Base-by-base conservation (phyloP, 1,284 basidiomycete species). In the Ceratobasidium papillatum region DNA sequence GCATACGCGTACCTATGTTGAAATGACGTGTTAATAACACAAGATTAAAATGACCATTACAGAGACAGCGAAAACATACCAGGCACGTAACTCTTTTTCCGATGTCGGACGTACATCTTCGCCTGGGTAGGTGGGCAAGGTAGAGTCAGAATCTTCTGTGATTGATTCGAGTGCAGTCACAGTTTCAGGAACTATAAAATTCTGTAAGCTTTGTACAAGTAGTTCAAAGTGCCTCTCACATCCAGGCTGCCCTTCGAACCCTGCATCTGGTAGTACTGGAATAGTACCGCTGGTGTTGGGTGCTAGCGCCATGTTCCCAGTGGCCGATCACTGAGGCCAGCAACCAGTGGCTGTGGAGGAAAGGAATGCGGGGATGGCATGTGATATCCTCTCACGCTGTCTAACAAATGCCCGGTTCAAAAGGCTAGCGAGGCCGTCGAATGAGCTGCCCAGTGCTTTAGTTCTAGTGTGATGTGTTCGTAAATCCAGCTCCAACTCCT, bases 101-200 rank as follows among this genome's bases (percentile, higher is more conserved):
- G 66, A 69, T 2, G 66, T 69, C 22, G 66, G 66, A 17, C 66
- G 66, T 30, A 52, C 58, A 45, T 69, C 66, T 22, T 69, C 66
- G 12, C 54, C 66, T 9, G 66, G 52, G 25, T 69, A 69, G 19
- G 66, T n/a, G 17, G 66, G 66, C 27, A 36, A 5, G 2, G 25
- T 47, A 27, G 52, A 38, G 27, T 32, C 38, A 32, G 11, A 43
- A 34, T 14, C 32, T 43, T n/a, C 32, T 36, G 36, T 58, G 38
- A 22, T 11, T 14, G 34, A 43, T 25, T 61, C 27, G 9, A 7
- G 49, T 58, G 66, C 8, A 9, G 52, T 56, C 12, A 58, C 27
- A 7, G 51, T 47, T 47, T 56, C 54, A 34, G 32, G 9, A 19
- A 19, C 54, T 56, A 17, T 56, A 22, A 7, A 52, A 52, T 7